Evolutionary conservation across 257 asterid genomes (phyloP), one percentile per base, ranked within the genome.

Genomic region (Thymus mandschuricus): DNA sequence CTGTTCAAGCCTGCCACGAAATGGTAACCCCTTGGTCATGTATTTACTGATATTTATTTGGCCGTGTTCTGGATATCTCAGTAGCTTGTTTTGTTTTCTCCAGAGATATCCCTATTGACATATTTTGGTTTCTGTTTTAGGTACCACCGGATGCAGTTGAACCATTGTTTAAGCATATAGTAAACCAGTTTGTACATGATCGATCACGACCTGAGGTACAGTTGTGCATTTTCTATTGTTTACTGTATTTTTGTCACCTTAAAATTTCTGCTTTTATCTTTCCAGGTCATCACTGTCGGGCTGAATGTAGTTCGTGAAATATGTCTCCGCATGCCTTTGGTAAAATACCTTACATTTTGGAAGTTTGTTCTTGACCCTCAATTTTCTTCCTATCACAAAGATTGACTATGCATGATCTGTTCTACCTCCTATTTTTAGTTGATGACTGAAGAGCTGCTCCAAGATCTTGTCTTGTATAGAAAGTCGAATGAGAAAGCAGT

Each of bases 61-160:
- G 64, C 44, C 56, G 44, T 72, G 38, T 68, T 12, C 56, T 72
- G 61, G 31, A 60, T 58, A 21, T 56, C 69, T 33, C 34, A 43
- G 60, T 66, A 50, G n/a, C 60, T 71, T 59, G 73, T 55, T 67
- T 51, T 72, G 21, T 44, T 64, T 61, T 61, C 43, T 50, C 45
- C 44, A 45, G 51, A 15, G 34, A 57, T 50, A 12, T 68, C 73
- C 52, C 12, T 44, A 58, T 70, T 66, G 31, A 41, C 45, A 40
- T 45, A 45, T 71, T 62, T 71, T 65, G 27, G 72, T 21, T 64
- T 67, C 50, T 60, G 79, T 56, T 75, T 57, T 78, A 94, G 99
- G 99, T 94, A 31, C 99, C 99, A 29, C 99, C 98, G 72, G 99
- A 94, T 78, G 96, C 92, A 6, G 96, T 94, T 57, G 96, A 94